phyloP scores from a whole-genome alignment of 768 basidiomycete genomes.

The Russula virescens region DNA sequence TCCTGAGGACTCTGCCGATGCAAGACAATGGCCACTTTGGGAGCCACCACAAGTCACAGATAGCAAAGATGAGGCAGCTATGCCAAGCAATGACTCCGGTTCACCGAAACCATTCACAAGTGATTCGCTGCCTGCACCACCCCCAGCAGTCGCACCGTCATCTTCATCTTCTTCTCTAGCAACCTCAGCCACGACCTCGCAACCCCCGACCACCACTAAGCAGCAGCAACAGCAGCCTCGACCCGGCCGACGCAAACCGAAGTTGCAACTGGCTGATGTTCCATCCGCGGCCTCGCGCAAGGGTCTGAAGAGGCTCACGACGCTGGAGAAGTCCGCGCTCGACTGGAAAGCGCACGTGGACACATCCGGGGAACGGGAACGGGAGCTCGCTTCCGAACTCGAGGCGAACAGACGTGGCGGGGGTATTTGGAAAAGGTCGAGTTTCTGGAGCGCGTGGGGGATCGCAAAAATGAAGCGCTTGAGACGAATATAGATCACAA shows the following conservation, averaged over 20 bases:
- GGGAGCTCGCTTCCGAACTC: constrained; percentile 60
- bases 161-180: constrained; percentile 13
- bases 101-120: not conserved
- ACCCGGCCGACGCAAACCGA: constrained; percentile 64
- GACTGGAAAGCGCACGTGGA: constrained; percentile 74
- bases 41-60: constrained; percentile 28
- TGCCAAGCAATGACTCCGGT: constrained; percentile 12
- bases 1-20: constrained; percentile 64
- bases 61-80: constrained; percentile 4
- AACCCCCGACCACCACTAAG: not conserved
- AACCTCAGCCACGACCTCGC: not conserved
- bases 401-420: constrained; percentile 66
- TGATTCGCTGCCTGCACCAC: constrained; percentile 12
- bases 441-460: constrained; percentile 71
- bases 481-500: constrained; percentile 54
- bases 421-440: constrained; percentile 85
- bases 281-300: constrained; percentile 45
- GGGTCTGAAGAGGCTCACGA: constrained; percentile 65
- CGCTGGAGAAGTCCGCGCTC: constrained; percentile 80
- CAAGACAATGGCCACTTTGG: constrained; percentile 68
- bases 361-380: constrained; percentile 32
- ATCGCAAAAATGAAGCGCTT: constrained; percentile 58
- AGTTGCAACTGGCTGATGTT: constrained; percentile 47
- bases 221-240: constrained; percentile 26
- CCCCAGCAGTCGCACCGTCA: not conserved